Evolutionary conservation across 2,329 filamentous ascomycete species (phyloP), one percentile per base, ranked within the genome.

Genomic region (Alternaria postmessia): DNA sequence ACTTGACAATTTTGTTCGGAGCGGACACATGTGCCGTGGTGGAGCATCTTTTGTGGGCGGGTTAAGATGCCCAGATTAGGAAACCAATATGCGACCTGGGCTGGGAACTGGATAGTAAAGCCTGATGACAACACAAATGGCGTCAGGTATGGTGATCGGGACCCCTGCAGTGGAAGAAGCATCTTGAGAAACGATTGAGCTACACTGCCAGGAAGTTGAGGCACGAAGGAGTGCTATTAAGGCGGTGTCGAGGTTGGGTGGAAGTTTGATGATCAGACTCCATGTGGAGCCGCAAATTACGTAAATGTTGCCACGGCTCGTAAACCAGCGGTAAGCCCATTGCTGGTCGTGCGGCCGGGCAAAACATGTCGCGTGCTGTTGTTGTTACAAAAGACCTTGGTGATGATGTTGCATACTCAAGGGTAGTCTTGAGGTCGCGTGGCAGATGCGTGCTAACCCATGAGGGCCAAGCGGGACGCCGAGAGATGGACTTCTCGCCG

Each of bases 11-110:
- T 60, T 49, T 38, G 41, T 54, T 52, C 55, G 18, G 54, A 20
- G 32, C 39, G 52, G 57, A 28, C 48, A 48, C 47, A 42, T 41
- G 53, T 60, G 53, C 53, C 53, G 57, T 49, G 48, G 57, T 57
- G 53, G 57, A 51, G 57, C 54, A 56, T 51, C 54, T 59, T 56
- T 56, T 51, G 57, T 59, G 57, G 57, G 46, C 57, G 57, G 57
- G 57, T 60, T 60, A 60, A 36, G 32, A 60, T 60, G 48, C 41
- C 57, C 53, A 14, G 26, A 60, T 60, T 57, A 60, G 57, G 57
- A 54, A 60, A 60, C 51, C 53, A 47, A 52, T 51, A 36, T 57
- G 47, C 57, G 53, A 46, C 52, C 53, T 57, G 42, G 53, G 54
- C 57, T 51, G 48, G 18, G 18, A 44, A 42, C 39, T 49, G 39